Evolutionary conservation across 1,139 yeast species (phyloP), one percentile per base, ranked within the genome.

Genomic region (Starmera stellimalicola): DNA sequence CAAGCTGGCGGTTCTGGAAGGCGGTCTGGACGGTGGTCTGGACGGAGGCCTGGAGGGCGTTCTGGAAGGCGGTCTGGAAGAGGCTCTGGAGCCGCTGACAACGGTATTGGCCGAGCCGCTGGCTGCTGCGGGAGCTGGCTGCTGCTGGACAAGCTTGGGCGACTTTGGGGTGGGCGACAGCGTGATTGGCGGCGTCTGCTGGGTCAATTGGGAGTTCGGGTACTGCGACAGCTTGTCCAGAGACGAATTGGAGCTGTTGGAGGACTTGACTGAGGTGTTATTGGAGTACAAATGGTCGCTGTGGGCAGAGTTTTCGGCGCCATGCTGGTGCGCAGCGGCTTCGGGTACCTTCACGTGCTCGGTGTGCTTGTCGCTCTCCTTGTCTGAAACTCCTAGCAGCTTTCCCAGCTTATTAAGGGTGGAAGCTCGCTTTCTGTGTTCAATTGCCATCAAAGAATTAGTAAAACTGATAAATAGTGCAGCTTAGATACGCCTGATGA

Each of bases 321-420:
- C n/a, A n/a, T n/a, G n/a, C n/a, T n/a, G n/a, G n/a, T n/a, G n/a
- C n/a, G n/a, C n/a, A n/a, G n/a, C n/a, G 12, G 16, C 5, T 16
- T 11, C 14, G 12, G 18, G 17, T 16, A 11, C 18, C 7, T 10
- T 16, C 17, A 17, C 18, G 4, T 20, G 33, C 7, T n/a, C n/a
- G n/a, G n/a, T n/a, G n/a, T n/a, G n/a, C n/a, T n/a, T n/a, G n/a
- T n/a, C n/a, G n/a, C n/a, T n/a, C n/a, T n/a, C n/a, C n/a, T 10
- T 31, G n/a, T 33, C 28, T 1, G 32, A 20, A n/a, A 53, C 50
- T 10, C 56, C 55, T 33, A 57, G 44, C 29, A 57, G 46, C 37
- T 50, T 51, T 2, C 58, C 57, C 22, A 57, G 39, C 41, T 48
- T 55, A n/a, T 52, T 41, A 17, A 55, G 35, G 3, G 61, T 47